Evolutionary conservation across 495 filamentous ascomycete species (phyloP).

Genomic region (Choiromyces venosus): DNA sequence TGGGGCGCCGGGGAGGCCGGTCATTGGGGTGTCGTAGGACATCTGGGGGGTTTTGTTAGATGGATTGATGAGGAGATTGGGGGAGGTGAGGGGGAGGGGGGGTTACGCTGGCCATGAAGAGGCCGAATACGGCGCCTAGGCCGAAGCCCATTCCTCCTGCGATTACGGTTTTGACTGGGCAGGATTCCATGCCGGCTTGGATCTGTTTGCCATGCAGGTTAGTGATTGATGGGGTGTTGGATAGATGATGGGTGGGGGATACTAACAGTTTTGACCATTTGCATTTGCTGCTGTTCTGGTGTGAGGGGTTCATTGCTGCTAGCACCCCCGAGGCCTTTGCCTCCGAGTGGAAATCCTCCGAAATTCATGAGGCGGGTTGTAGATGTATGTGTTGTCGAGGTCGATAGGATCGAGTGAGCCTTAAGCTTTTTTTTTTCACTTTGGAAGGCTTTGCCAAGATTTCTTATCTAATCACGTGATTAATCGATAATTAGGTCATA

Average conservation of each 20-base stretch:
- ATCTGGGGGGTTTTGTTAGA: slow-evolving; percentile 52
- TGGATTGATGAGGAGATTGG: neutral
- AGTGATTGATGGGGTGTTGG: slow-evolving; percentile 1
- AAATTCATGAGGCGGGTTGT: slow-evolving; percentile 33
- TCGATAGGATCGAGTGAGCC: slow-evolving; percentile 16
- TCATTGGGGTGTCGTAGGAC: slow-evolving; percentile 76
- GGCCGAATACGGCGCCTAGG: slow-evolving; percentile 82
- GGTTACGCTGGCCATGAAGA: slow-evolving; percentile 80
- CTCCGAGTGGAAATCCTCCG: slow-evolving; percentile 35
- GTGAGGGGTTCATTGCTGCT: slow-evolving; percentile 23
- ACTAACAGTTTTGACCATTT: slow-evolving; percentile 37
- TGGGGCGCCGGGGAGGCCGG: slow-evolving; percentile 45
- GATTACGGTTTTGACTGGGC: slow-evolving; percentile 73
- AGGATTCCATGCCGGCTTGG: slow-evolving; percentile 79
- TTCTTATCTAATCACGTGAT: slow-evolving; percentile 17
- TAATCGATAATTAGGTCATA: neutral
- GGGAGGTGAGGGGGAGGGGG: slow-evolving; percentile 5
- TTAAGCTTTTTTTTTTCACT: slow-evolving; percentile 24
- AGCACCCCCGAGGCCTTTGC: slow-evolving; percentile 25
- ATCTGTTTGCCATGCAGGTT: slow-evolving; percentile 51
- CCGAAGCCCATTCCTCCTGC: slow-evolving; percentile 83
- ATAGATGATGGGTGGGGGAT: neutral
- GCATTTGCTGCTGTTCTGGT: slow-evolving; percentile 39
- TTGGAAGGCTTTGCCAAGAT: slow-evolving; percentile 28
- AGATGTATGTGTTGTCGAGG: slow-evolving; percentile 18